Evolutionary conservation across 257 asterid genomes (phyloP), one percentile per base, ranked within the genome.

Genomic region (Anisodus tanguticus): DNA sequence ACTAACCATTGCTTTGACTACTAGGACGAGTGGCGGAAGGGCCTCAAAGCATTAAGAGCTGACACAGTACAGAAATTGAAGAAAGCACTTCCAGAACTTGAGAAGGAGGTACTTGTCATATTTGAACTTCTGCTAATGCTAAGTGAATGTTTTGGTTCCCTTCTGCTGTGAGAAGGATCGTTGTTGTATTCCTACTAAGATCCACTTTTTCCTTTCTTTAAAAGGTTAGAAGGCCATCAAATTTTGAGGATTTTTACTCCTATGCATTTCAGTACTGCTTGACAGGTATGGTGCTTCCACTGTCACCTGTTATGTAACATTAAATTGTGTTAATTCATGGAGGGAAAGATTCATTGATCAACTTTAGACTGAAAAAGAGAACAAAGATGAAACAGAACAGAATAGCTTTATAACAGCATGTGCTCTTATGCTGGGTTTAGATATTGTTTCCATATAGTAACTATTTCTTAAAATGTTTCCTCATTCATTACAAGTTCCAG

Each of bases 51-150:
- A 82, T 89, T 95, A 85, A 82, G 88, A 85, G 95, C 91, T 47
- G 97, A 94, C 84, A 89, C 97, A 37, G 76, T 93, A 8, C 72
- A 35, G 77, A 95, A 95, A 89, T 89, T 95, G 86, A 93, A 91
- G 93, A 95, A 94, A 86, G 85, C 94, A 84, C 91, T 95, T 67
- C 97, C 97, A 66, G 95, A 91, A 72, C 90, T 95, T 84, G 94
- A 90, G 92, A 93, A 88, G 88, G 97, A 95, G 95, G 98, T 93
- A 88, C 63, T 31, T 43, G 6, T 37, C 77, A 26, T 31, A 70
- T 87, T 83, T 83, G 59, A 59, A 70, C 26, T 84, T 76, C 67
- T 57, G 81, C 83, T 58, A 62, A 51, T 51, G 62, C 81, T 13
- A 26, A 22, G 26, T 76, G 62, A 22, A 12, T 22, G 26, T 76